Evolutionary conservation across 352 stramenopile genomes (phyloP), one percentile per base, ranked within the genome.

Genomic region (Globisporangium apiculatum): DNA sequence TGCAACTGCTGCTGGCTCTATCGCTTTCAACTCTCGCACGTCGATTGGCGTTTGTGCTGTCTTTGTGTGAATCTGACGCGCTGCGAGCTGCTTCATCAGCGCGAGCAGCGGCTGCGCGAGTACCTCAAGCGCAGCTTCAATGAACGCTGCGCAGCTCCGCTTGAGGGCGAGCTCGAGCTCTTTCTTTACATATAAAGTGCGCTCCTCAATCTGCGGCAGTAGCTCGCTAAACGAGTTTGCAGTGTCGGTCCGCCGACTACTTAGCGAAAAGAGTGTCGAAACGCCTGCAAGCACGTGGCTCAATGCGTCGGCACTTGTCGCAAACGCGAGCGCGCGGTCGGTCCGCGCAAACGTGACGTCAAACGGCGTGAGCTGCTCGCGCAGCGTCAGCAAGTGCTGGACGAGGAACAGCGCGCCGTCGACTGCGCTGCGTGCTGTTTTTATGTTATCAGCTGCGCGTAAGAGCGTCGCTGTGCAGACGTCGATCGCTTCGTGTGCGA

Each of bases 291-390:
- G 60, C 53, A 94, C 62, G 49, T 87, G 75, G 37, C 68, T 81
- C 77, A 90, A 83, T 7, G 83, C 83, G 46, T 94, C 82, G 2
- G 73, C 68, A 31, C 72, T 91, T 57, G 74, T 90, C 3, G 80
- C 85, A 48, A 94, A 91, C 54, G 91, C 80, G 24, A 94, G 57
- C 7, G 76, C 71, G 54, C 89, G 91, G 60, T 73, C 83, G 5
- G 68, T 85, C 31, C 87, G 71, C 1, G 82, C 68, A 51, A 92
- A 90, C 46, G 86, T 77, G 62, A 92, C 91, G 40, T 94, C 80
- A 35, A 94, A 94, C 37, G 82, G 84, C 35, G 82, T 89, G 57
- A 94, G 91, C 59, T 91, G 84, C 50, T 94, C 84, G 7, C 84
- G 78, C 37, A 94, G 62, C 40, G 83, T 94, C 1, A 94, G 76